These are phyloP conservation scores for Trichoderma polysporum DNA, from an alignment of 2,329 filamentous ascomycete genomes.

Conservation along the genomic window DNA sequence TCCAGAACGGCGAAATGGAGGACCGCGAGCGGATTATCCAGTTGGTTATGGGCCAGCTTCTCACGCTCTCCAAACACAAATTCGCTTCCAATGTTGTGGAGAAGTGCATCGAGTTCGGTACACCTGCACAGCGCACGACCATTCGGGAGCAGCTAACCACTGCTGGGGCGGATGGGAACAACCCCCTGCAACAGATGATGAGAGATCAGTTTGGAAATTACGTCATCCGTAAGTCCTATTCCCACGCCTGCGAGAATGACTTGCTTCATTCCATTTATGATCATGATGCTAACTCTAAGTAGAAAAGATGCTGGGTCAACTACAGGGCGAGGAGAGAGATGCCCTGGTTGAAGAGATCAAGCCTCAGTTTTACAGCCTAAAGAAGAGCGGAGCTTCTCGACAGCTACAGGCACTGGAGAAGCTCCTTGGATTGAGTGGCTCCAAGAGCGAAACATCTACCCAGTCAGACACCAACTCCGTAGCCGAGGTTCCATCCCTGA, in stretches of 20 bases:
- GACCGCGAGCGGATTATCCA: conserved; percentile 73
- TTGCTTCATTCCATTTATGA: background rate
- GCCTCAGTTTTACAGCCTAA: conserved; percentile 59
- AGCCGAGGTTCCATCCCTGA: conserved; percentile 64
- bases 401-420: conserved; percentile 49
- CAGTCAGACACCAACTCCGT: conserved; percentile 51
- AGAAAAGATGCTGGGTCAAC: conserved; percentile 76
- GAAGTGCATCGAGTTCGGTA: conserved; percentile 77
- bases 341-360: conserved; percentile 63
- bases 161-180: conserved; percentile 62
- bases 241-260: conserved; percentile 30
- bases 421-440: conserved; percentile 32
- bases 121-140: conserved; percentile 63
- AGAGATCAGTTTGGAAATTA: conserved; percentile 94
- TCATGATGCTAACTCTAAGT: background rate
- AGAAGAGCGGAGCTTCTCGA: conserved; percentile 64
- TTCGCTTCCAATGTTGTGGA: conserved; percentile 97
- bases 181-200: conserved; percentile 73
- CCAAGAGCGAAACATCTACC: conserved; percentile 34
- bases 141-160: conserved; percentile 66
- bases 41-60: conserved; percentile 68
- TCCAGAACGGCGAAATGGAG: conserved; percentile 70
- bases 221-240: conserved; percentile 74
- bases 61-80: conserved; percentile 87
- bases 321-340: conserved; percentile 60